These are phyloP conservation scores for Mycena leptocephala DNA, from an alignment of 768 basidiomycete genomes.

Conservation along the genomic window DNA sequence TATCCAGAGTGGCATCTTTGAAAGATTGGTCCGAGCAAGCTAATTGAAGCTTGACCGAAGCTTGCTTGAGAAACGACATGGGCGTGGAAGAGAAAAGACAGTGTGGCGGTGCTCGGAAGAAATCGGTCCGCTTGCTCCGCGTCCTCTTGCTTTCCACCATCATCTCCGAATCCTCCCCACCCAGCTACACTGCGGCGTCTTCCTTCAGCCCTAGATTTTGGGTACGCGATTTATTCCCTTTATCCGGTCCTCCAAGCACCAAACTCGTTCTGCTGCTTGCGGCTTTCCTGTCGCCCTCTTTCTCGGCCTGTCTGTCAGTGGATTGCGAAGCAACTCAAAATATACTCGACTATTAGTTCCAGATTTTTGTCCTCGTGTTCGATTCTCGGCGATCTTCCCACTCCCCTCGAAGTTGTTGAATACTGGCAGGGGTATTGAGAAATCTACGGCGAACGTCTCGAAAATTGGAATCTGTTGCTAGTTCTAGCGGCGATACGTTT, in stretches of 20 bases:
- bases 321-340: neutral
- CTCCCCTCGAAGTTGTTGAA: neutral
- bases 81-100: neutral
- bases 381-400: neutral
- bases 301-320: neutral
- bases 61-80: neutral
- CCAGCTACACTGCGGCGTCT: neutral
- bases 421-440: neutral
- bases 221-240: neutral
- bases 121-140: neutral
- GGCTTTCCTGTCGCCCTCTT: neutral
- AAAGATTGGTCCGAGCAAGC: neutral
- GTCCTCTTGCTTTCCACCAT: neutral
- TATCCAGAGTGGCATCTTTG: neutral
- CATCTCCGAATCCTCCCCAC: neutral
- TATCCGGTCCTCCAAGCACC: neutral
- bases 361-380: too few relatives aligned
- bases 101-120: neutral
- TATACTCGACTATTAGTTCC: neutral
- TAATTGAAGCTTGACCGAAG: neutral
- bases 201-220: neutral
- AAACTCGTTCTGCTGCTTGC: neutral
- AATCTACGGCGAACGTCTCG: slow-evolving; percentile 3
- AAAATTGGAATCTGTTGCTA: too few relatives aligned
- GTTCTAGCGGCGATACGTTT: too few relatives aligned